A percentile compares a stretch with the other conserved stretches of the same genome.
Evolutionary conservation across 306 rosid species (phyloP).

Genomic region (Abrus pulchellus): DNA sequence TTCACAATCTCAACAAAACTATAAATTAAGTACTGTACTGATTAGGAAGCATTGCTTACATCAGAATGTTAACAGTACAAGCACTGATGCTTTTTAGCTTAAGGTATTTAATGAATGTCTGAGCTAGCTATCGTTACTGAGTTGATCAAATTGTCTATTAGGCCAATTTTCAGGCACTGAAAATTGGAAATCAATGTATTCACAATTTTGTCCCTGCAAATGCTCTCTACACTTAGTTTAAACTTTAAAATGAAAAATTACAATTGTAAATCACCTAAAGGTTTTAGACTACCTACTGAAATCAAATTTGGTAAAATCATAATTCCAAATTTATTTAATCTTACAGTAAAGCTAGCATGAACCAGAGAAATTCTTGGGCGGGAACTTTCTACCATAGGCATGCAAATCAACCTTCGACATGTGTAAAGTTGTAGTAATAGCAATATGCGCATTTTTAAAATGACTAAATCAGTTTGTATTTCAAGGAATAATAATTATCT

Average conservation of each 20-base stretch:
- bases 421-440: background rate
- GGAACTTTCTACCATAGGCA: background rate
- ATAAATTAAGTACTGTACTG: background rate
- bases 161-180: background rate
- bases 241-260: no score
- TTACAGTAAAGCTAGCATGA: background rate
- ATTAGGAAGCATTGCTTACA: background rate
- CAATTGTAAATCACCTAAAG: no score
- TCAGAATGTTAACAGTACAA: background rate
- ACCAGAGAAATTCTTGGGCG: background rate
- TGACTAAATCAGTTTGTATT: background rate
- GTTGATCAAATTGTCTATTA: constrained; percentile 4
- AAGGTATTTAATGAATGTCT: background rate
- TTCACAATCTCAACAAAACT: background rate
- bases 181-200: background rate
- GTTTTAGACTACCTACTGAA: no score
- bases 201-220: background rate
- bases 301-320: no score
- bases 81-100: background rate
- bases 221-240: background rate
- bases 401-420: background rate
- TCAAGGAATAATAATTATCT: background rate
- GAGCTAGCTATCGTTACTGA: background rate
- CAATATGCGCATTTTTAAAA: background rate
- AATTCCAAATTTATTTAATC: no score